Base-by-base conservation (phyloP, 192 early-diverging fungal species). In the Paraglomus occultum region DNA sequence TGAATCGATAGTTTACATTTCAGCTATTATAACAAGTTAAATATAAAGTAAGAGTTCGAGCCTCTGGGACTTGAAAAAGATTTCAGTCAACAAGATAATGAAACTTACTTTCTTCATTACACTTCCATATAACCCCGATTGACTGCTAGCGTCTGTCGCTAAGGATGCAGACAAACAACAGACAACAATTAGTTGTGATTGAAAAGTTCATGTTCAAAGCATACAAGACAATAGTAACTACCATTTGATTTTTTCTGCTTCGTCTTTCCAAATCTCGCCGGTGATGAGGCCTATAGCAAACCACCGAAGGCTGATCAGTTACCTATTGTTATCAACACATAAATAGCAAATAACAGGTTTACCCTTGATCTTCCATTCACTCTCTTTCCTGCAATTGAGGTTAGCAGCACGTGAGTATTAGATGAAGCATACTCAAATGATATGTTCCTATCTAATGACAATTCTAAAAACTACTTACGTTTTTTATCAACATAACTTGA, bases 331-430 rank as follows among this genome's bases (percentile, higher is more conserved):
- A 40, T 9, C 22, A 14, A 40, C 12, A n/a, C 15, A 51, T 65
- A 2, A n/a, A 51, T 4, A 40, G 42, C 38, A 49, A 50, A 23
- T 43, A 8, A 22, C 23, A 57, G 14, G 54, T 14, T 12, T 66
- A 66, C 64, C 38, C 64, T 66, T 51, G 64, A 66, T 14, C 51
- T 66, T 39, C 38, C 64, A 20, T 66, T 66, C 0, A 38, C 15
- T 51, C 51, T 66, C 14, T 51, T 66, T 7, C 64, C 64, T 66
- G 15, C 14, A 51, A 51, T 38, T 51, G 14, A 65, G n/a, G 17
- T 38, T 20, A 12, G n/a, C 10, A 40, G 18, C 45, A 14, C 31
- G 31, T 31, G 12, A 51, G 42, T 40, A n/a, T 51, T 8, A 51
- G 40, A 10, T n/a, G 38, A 38, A 65, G 17, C 49, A 50, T 31